Percentiles rank a stretch among this genome's conserved stretches.
Conservation (phyloP, 2,329 filamentous ascomycete species). For the Fusarium torulosum region DNA sequence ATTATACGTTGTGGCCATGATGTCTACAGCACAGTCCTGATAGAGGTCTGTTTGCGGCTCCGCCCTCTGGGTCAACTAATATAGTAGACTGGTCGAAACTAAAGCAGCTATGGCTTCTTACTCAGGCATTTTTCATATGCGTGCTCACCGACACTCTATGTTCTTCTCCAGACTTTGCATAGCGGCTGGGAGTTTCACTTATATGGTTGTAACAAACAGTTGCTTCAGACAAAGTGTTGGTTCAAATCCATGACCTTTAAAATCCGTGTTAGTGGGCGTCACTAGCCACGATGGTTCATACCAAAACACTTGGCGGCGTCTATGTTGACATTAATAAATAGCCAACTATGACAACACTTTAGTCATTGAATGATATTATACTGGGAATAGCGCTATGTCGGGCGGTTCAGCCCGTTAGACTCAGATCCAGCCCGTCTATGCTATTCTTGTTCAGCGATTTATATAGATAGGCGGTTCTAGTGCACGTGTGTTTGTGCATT, state of each 20-base stretch:
- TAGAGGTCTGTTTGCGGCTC: not conserved
- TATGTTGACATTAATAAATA: not conserved
- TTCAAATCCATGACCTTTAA: too few relatives aligned
- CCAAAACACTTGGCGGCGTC: not conserved
- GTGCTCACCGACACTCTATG: not conserved
- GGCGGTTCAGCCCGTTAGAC: not conserved
- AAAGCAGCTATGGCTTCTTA: too few relatives aligned
- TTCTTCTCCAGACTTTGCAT: not conserved
- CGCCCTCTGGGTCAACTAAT: not conserved
- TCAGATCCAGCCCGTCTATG: not conserved
- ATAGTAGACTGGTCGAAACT: not conserved
- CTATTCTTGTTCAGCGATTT: not conserved
- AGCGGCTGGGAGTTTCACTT: not conserved
- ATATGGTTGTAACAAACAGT: not conserved
- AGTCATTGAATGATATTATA: not conserved
- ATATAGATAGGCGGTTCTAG: constrained; percentile 15
- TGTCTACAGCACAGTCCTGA: not conserved
- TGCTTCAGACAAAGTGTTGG: not conserved
- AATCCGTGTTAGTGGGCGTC: too few relatives aligned
- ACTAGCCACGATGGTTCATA: not conserved
- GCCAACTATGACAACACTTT: not conserved
- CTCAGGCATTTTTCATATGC: not conserved
- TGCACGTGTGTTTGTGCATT: not conserved
- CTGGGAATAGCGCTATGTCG: not conserved
- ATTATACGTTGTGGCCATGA: not conserved